Percentiles rank a stretch among this genome's conserved stretches.
These are phyloP conservation scores for Kodamaea neixiangensis DNA, from an alignment of 805 yeast genomes.

Conservation along the genomic window DNA sequence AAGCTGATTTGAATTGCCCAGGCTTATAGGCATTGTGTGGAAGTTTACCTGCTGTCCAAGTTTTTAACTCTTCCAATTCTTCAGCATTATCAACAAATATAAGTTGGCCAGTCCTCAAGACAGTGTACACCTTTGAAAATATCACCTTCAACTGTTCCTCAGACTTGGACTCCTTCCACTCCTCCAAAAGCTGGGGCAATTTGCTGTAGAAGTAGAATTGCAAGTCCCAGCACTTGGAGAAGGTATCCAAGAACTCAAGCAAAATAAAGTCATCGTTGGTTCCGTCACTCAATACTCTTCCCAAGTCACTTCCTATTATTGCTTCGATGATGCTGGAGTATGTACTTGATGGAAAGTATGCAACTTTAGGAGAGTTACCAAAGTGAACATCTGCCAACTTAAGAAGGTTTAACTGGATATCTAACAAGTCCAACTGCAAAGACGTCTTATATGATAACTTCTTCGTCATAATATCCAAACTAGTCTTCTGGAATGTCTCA, in stretches of 20 bases:
- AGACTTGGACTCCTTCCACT: conserved; percentile 20
- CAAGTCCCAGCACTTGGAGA: conserved; percentile 68
- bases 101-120: conserved; percentile 31
- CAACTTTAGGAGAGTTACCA: conserved; percentile 61
- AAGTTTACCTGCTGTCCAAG: conserved; percentile 35
- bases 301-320: conserved; percentile 31
- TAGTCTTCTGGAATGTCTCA: conserved; percentile 48
- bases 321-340: conserved; percentile 43
- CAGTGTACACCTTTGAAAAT: conserved; percentile 43
- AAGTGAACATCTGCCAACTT: conserved; percentile 56
- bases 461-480: conserved; percentile 44
- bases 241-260: conserved; percentile 57
- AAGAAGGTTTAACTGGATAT: conserved; percentile 55
- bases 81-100: conserved; percentile 25
- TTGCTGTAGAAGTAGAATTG: conserved; percentile 71
- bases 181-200: conserved; percentile 28
- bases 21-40: conserved; percentile 40
- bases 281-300: conserved; percentile 46
- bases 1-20: conserved; percentile 56
- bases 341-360: conserved; percentile 65
- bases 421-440: conserved; percentile 55
- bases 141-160: conserved; percentile 20
- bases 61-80: conserved; percentile 29
- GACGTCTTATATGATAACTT: conserved; percentile 47
- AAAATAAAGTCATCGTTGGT: conserved; percentile 49